Conservation (phyloP, 305 asterid genomes). For the Solanum hybrid region DNA sequence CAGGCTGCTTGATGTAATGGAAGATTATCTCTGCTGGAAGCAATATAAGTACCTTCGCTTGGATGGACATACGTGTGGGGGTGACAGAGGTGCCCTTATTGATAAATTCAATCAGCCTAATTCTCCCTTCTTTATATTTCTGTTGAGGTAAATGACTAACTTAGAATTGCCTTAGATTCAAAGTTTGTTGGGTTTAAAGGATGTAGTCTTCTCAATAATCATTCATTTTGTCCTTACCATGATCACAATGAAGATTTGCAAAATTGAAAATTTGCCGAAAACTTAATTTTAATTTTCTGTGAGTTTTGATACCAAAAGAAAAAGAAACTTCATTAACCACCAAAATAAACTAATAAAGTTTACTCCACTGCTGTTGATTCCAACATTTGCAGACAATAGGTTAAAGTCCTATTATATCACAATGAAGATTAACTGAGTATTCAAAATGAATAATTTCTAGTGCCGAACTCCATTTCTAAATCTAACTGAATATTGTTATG, state of each 20-base stretch:
- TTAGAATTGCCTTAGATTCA: background rate
- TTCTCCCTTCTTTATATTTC: conserved; percentile 90
- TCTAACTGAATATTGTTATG: background rate
- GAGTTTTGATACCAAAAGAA: background rate
- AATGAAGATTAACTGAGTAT: background rate
- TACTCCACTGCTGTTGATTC: background rate
- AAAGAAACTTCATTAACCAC: background rate
- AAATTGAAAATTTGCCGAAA: background rate
- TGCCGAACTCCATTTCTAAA: background rate
- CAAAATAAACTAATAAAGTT: background rate
- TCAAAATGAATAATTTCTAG: background rate
- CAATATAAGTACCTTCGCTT: conserved; percentile 84
- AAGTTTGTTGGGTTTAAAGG: background rate
- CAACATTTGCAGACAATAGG: background rate
- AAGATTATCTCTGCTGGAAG: conserved; percentile 97
- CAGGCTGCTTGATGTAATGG: conserved; percentile 97
- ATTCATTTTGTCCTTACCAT: background rate
- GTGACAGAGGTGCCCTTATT: conserved; percentile 93
- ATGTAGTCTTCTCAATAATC: background rate
- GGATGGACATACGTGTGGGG: conserved; percentile 99
- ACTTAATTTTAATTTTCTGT: background rate
- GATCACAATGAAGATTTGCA: background rate
- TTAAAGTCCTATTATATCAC: background rate
- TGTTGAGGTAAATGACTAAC: conserved; percentile 72
- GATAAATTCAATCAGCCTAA: conserved; percentile 73